Evolutionary conservation across 2,329 filamentous ascomycete genomes (phyloP), one percentile per base, ranked within the genome.

Genomic region (Talaromyces marneffei): DNA sequence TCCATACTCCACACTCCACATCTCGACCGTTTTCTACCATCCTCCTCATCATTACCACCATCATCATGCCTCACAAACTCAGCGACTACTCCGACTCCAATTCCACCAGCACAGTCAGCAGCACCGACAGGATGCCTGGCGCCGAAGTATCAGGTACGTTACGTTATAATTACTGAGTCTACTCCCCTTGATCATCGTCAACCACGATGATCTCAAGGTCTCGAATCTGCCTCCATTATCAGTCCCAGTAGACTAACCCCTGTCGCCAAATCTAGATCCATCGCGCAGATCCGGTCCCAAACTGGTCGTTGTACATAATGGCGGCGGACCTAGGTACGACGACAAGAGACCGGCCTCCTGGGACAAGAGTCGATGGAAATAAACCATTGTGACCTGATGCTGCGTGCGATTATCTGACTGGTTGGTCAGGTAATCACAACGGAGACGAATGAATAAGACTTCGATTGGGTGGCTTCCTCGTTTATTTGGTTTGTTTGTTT

Each of bases 281-380:
- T 52, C 54, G n/a, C 62, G 62, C 56, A 54, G 62, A 59, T 59
- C 59, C 31, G 57, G 52, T 52, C 55, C 62, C 33, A 64, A 64
- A 62, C 42, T 52, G 27, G 62, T 64, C 62, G 62, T 64, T 9
- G 57, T 64, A 44, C 62, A 64, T 60, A 64, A 64, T 59, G 62
- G 62, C 50, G 62, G 62, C 46, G 62, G 62, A n/a, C 62, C 62
- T 23, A 57, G 50, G 55, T 64, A 64, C 62, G 62, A 64, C 56
- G 59, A 64, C 50, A 64, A 64, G 55, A 62, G 62, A n/a, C 62
- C 62, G 23, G 62, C 62, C 29, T 57, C 55, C 9, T 64, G 62
- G 62, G 62, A 64, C 59, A 64, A 59, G 46, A 64, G 50, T 48
- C 62, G 62, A 46, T 64, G 62, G 62, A 64, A 64, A 57, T 64